These are phyloP conservation scores for Chlorella vulgaris DNA, from an alignment of 139 green algal species.

Conservation along the genomic window DNA sequence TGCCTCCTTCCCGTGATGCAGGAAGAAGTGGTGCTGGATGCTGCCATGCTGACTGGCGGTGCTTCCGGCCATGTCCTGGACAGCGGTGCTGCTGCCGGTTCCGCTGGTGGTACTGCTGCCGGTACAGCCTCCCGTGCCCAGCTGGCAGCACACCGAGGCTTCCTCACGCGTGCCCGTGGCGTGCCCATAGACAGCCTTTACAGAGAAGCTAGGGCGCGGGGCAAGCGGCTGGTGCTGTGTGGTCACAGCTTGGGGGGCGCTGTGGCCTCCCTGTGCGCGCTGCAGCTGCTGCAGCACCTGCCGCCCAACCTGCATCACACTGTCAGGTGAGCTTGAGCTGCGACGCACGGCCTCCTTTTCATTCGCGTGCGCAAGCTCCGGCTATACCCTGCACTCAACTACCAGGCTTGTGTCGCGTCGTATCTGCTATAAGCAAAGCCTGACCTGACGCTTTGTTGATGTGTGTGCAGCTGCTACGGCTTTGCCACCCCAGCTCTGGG, in stretches of 20 bases:
- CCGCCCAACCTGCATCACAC: constrained; percentile 31
- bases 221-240: constrained; percentile 47
- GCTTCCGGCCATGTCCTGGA: neutral
- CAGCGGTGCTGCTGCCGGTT: neutral
- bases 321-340: constrained; percentile 51
- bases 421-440: too few species aligned
- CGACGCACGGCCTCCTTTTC: neutral
- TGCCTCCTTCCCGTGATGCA: too few species aligned
- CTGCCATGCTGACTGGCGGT: constrained; percentile 8
- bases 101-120: too few species aligned
- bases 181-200: constrained; percentile 44
- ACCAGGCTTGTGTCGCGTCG: too few species aligned
- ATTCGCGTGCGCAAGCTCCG: neutral
- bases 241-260: constrained; percentile 74
- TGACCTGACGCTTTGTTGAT: too few species aligned
- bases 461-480: constrained; percentile 31
- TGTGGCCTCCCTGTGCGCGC: constrained; percentile 72
- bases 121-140: neutral
- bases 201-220: constrained; percentile 13
- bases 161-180: constrained; percentile 23
- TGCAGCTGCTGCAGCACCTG: constrained; percentile 69
- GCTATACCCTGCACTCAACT: too few species aligned
- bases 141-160: constrained; percentile 43
- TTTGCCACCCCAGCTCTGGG: constrained; percentile 80
- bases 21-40: constrained; percentile 38